Evolutionary conservation across 768 basidiomycete genomes (phyloP).

Genomic region (Arthromyces matolae): DNA sequence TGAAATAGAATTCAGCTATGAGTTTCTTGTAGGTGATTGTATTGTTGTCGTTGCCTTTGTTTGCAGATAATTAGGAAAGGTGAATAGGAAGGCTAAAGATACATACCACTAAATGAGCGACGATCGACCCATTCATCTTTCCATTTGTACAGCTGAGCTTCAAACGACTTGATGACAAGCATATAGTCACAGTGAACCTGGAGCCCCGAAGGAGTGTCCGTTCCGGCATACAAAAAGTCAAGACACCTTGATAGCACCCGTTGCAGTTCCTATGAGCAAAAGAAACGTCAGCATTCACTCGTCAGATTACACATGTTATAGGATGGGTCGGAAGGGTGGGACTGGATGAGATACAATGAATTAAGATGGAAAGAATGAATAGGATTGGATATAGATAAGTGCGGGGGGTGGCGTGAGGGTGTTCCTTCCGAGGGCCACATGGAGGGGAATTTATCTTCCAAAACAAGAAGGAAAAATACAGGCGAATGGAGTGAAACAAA

Average conservation of each 20-base stretch:
- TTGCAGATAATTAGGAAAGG: background rate
- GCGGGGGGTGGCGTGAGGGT: background rate
- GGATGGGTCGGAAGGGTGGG: background rate
- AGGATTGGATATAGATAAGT: background rate
- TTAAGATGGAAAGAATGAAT: background rate
- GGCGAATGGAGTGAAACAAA: background rate
- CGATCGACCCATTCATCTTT: slow-evolving; percentile 52
- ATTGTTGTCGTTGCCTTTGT: slow-evolving; percentile 26
- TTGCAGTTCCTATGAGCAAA: slow-evolving; percentile 63
- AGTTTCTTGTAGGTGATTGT: slow-evolving; percentile 42
- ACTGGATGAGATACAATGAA: background rate
- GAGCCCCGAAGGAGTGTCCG: slow-evolving; percentile 75
- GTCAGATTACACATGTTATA: background rate
- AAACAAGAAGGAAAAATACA: background rate
- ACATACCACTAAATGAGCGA: slow-evolving; percentile 27
- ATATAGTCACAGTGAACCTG: slow-evolving; percentile 84
- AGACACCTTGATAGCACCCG: slow-evolving; percentile 84
- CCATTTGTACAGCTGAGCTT: slow-evolving; percentile 65
- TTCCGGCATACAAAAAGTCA: slow-evolving; percentile 86
- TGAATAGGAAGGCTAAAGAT: background rate
- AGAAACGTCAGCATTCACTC: background rate
- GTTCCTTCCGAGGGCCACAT: background rate
- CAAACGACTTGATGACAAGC: slow-evolving; percentile 78
- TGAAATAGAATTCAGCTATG: slow-evolving; percentile 71
- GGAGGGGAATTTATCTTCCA: background rate